Evolutionary conservation across 257 asterid genomes (phyloP).

Genomic region (Misopates orontium): DNA sequence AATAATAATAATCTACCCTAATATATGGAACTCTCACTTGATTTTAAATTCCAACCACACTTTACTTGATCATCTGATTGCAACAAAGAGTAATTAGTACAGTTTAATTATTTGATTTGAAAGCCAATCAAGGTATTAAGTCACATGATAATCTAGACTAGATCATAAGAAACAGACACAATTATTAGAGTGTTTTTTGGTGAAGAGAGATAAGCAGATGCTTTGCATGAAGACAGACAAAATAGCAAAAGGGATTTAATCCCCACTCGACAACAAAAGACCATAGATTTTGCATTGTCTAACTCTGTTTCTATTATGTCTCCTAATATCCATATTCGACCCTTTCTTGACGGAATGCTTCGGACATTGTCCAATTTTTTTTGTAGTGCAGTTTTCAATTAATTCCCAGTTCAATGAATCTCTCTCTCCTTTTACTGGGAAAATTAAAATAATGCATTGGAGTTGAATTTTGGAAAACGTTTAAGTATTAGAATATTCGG

Average conservation of each 20-base stretch:
- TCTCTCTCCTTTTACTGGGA: not conserved
- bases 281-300: conserved; percentile 33
- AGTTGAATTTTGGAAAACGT: no score
- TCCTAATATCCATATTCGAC: conserved; percentile 26
- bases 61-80: not conserved
- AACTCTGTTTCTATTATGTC: conserved; percentile 29
- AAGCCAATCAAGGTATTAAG: conserved; percentile 6
- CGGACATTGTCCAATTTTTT: conserved; percentile 2
- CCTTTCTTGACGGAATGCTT: conserved; percentile 31
- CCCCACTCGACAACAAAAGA: conserved; percentile 30
- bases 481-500: no score
- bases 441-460: no score
- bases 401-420: conserved; percentile 23
- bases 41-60: no score
- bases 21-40: no score
- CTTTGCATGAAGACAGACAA: conserved; percentile 34
- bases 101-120: not conserved
- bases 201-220: not conserved
- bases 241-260: conserved; percentile 15
- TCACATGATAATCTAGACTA: conserved; percentile 13
- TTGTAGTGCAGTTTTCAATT: no score
- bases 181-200: conserved; percentile 27
- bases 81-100: conserved; percentile 23
- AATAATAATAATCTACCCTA: no score
- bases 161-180: conserved; percentile 19